Percentiles rank a stretch among this genome's conserved stretches.
Evolutionary conservation across 345 rosid genomes (phyloP).

Genomic region (Lepidium didymum): DNA sequence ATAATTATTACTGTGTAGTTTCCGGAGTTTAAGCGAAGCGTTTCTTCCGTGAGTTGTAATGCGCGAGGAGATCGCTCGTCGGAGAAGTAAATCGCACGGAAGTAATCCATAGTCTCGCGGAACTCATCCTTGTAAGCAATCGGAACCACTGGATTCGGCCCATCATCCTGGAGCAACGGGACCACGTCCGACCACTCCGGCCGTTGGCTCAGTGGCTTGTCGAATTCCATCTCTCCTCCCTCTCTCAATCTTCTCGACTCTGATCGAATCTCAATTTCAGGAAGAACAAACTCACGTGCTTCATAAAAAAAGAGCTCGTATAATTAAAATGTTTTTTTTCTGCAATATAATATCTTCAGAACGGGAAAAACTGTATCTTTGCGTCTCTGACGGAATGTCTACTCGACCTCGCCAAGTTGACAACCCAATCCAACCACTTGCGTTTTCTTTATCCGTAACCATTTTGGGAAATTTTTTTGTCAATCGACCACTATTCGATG

Average conservation of each 20-base stretch:
- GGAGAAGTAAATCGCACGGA: slow-evolving; percentile 64
- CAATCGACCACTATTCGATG: slow-evolving; percentile 17
- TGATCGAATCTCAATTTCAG: not conserved
- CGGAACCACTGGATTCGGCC: slow-evolving; percentile 74
- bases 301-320: not conserved
- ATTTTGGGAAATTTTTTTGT: no score
- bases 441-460: no score
- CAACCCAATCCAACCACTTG: no score
- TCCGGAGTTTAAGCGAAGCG: slow-evolving; percentile 61
- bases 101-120: slow-evolving; percentile 83
- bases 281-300: not conserved
- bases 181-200: slow-evolving; percentile 74
- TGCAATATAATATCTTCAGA: no score
- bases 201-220: slow-evolving; percentile 41
- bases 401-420: no score
- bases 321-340: no score
- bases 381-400: no score
- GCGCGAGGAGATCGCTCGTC: slow-evolving; percentile 80
- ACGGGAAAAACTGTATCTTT: no score
- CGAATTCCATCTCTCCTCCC: slow-evolving; percentile 23
- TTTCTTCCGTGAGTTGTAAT: slow-evolving; percentile 52
- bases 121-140: slow-evolving; percentile 78
- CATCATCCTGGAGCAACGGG: slow-evolving; percentile 75
- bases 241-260: not conserved
- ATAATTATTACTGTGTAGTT: slow-evolving; percentile 67